These are phyloP conservation scores for Rubia yunnanensis DNA, from an alignment of 257 asterid species.

Conservation along the genomic window DNA sequence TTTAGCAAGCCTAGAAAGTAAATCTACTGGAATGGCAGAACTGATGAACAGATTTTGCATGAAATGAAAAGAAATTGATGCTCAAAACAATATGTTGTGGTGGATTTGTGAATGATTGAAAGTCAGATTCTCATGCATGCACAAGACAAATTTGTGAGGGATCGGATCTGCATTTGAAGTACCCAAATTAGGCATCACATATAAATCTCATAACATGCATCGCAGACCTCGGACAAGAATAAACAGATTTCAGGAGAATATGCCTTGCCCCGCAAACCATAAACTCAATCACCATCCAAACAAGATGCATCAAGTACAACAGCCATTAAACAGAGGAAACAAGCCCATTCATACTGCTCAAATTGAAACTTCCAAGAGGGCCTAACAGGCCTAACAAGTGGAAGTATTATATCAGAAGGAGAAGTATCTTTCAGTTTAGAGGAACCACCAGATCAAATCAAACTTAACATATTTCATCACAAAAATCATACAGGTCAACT, in stretches of 20 bases:
- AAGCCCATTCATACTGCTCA: not conserved
- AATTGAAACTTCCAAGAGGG: not conserved
- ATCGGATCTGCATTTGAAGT: too few species aligned
- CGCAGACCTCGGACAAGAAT: not conserved
- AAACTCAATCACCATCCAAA: not conserved
- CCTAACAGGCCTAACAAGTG: not conserved
- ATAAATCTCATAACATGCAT: not conserved
- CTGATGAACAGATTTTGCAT: not conserved
- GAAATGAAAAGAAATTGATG: not conserved
- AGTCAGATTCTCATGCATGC: not conserved
- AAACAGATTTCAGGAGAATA: not conserved
- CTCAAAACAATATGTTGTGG: not conserved
- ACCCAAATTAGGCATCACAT: not conserved
- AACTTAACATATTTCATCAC: not conserved
- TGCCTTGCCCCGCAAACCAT: not conserved
- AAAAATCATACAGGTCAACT: not conserved
- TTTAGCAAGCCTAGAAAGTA: not conserved
- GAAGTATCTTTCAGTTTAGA: not conserved
- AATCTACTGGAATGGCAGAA: not conserved
- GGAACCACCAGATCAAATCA: not conserved
- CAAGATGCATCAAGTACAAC: not conserved
- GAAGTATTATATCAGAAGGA: not conserved
- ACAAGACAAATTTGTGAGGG: not conserved
- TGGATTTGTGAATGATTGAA: not conserved
- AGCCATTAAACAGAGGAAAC: not conserved